phyloP scores from a whole-genome alignment of 768 basidiomycete species.

The Auricularia sp. region DNA sequence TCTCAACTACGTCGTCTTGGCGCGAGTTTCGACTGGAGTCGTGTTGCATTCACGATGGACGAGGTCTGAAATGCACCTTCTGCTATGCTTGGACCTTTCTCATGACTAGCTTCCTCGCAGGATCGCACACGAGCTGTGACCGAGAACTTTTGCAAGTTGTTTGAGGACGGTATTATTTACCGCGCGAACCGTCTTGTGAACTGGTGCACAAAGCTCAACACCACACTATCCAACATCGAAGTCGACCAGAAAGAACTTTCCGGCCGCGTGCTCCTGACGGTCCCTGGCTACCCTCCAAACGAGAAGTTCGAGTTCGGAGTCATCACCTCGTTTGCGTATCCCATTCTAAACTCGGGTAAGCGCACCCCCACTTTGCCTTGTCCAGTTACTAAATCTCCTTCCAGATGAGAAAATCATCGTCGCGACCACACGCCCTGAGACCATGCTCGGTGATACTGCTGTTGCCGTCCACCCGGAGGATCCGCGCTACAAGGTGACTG shows the following conservation, averaged over 20 bases:
- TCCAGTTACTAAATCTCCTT: conserved; percentile 1
- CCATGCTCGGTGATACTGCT: conserved; percentile 96
- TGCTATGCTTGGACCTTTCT: background rate
- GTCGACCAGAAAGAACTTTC: conserved; percentile 87
- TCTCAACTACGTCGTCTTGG: conserved; percentile 81
- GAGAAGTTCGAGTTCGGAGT: conserved; percentile 97
- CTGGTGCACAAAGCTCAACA: conserved; percentile 95
- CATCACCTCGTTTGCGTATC: conserved; percentile 92
- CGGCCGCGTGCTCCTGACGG: conserved; percentile 75
- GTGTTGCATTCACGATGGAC: conserved; percentile 93
- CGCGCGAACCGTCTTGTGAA: conserved; percentile 95
- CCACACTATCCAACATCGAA: conserved; percentile 96
- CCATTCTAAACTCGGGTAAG: conserved; percentile 72
- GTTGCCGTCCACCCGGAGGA: conserved; percentile 96
- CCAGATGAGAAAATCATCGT: conserved; percentile 83
- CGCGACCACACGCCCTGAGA: conserved; percentile 96
- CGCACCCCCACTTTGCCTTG: background rate
- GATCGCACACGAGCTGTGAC: conserved; percentile 75
- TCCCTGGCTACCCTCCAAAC: conserved; percentile 92
- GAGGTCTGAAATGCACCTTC: conserved; percentile 37
- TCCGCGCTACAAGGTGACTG: conserved; percentile 62
- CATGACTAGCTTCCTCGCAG: conserved; percentile 23
- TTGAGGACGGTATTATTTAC: conserved; percentile 87
- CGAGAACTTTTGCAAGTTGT: conserved; percentile 82
- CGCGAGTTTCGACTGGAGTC: conserved; percentile 89